A percentile compares a stretch with the other conserved stretches of the same genome.
phyloP scores from a whole-genome alignment of 495 filamentous ascomycete genomes.

The Tuber microsphaerosporum region DNA sequence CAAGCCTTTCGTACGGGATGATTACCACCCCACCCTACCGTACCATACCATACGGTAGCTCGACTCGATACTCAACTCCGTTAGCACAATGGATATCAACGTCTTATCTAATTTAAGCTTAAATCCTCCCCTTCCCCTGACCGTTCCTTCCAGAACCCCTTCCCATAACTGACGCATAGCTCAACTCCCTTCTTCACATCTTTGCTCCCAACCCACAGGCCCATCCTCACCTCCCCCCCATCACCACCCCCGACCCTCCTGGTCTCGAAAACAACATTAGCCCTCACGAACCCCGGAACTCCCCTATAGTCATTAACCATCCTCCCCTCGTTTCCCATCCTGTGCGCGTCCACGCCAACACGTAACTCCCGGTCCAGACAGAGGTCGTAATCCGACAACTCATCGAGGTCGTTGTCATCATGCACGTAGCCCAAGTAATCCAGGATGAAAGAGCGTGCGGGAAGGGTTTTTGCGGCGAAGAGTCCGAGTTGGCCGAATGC shows the following conservation, averaged over 20 bases:
- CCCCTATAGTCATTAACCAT: conserved; percentile 72
- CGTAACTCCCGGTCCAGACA: conserved; percentile 53
- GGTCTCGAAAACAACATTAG: conserved; percentile 38
- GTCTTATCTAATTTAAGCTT: not conserved
- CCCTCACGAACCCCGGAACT: conserved; percentile 44
- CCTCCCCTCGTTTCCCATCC: conserved; percentile 59
- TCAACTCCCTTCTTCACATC: conserved; percentile 55
- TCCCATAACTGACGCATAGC: conserved; percentile 61
- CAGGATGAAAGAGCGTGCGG: conserved; percentile 54
- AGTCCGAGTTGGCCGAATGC: conserved; percentile 59
- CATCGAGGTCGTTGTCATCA: conserved; percentile 42
- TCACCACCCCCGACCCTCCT: conserved; percentile 32
- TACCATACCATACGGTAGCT: too few relatives aligned
- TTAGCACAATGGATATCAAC: not conserved
- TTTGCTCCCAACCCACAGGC: conserved; percentile 45
- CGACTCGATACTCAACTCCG: not conserved
- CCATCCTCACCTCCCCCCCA: conserved; percentile 48
- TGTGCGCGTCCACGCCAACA: conserved; percentile 58
- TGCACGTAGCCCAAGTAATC: conserved; percentile 63
- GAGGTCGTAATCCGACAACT: conserved; percentile 59
- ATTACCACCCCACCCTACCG: not conserved
- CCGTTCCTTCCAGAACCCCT: conserved; percentile 56
- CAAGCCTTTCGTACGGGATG: not conserved
- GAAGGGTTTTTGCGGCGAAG: conserved; percentile 54
- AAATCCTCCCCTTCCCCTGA: conserved; percentile 10